Conservation (phyloP, 2,329 filamentous ascomycete species). For the Trematosphaeria pertusa region DNA sequence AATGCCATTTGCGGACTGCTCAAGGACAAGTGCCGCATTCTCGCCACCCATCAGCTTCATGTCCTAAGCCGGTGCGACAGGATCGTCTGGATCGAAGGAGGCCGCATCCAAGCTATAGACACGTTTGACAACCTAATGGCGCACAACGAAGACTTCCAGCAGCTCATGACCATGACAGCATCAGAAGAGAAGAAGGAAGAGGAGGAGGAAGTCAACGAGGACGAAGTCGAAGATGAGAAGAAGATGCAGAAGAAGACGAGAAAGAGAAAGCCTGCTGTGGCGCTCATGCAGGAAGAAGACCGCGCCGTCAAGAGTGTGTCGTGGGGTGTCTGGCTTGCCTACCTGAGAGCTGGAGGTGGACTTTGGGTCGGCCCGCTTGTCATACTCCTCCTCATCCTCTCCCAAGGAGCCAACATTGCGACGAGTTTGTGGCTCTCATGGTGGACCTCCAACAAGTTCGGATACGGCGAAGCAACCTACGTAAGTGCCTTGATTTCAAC, state of each 20-base stretch:
- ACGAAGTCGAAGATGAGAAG: slow-evolving; percentile 66
- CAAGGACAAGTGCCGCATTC: slow-evolving; percentile 85
- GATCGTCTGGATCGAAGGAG: slow-evolving; percentile 91
- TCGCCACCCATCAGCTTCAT: slow-evolving; percentile 95
- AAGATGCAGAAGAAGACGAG: slow-evolving; percentile 60
- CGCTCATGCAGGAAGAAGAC: slow-evolving; percentile 77
- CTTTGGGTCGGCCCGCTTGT: slow-evolving; percentile 71
- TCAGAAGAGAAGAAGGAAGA: slow-evolving; percentile 62
- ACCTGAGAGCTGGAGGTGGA: slow-evolving; percentile 76
- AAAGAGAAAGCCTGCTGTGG: slow-evolving; percentile 50
- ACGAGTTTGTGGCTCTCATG: slow-evolving; percentile 93
- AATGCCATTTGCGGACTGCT: slow-evolving; percentile 90
- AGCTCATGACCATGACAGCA: slow-evolving; percentile 81
- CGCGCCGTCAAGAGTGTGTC: slow-evolving; percentile 77
- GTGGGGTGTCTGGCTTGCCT: slow-evolving; percentile 80
- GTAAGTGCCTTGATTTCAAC: slow-evolving; percentile 60
- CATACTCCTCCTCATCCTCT: slow-evolving; percentile 69
- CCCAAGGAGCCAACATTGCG: slow-evolving; percentile 83
- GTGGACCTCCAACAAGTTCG: slow-evolving; percentile 85
- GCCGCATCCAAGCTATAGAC: slow-evolving; percentile 82
- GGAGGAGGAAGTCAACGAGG: slow-evolving; percentile 58
- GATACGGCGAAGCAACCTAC: slow-evolving; percentile 71
- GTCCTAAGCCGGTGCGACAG: slow-evolving; percentile 89
- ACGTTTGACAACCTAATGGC: slow-evolving; percentile 89
- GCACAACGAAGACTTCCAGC: slow-evolving; percentile 77